Conservation (phyloP, 2,329 filamentous ascomycete species). For the Fusarium circinatum region DNA sequence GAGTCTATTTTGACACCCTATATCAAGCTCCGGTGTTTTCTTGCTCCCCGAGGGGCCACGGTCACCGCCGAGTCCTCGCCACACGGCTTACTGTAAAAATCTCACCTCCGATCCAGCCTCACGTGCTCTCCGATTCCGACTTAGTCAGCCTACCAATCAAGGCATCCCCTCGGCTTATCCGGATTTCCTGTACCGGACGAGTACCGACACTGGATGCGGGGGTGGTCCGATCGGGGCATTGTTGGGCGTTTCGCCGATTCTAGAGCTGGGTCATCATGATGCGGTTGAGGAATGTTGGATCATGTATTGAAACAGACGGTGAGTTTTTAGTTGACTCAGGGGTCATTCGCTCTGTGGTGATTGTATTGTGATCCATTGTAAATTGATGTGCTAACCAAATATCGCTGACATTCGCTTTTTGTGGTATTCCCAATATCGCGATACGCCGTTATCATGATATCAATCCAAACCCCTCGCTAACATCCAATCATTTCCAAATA, state of each 20-base stretch:
- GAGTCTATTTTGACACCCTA: too few relatives aligned
- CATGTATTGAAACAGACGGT: slow-evolving; percentile 1
- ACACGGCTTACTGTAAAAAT: slow-evolving; percentile 8
- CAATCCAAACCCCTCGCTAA: slow-evolving; percentile 1
- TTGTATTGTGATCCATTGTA: not conserved
- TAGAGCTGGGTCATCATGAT: not conserved
- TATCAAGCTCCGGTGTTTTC: too few relatives aligned
- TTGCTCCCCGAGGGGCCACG: not conserved
- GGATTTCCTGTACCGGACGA: slow-evolving; percentile 2
- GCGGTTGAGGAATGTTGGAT: slow-evolving; percentile 25
- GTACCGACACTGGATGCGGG: slow-evolving; percentile 9
- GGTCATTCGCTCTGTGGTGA: not conserved
- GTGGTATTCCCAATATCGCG: not conserved
- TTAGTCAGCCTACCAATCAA: slow-evolving; percentile 2
- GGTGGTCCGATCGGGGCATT: slow-evolving; percentile 4
- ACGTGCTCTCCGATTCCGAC: slow-evolving; percentile 13
- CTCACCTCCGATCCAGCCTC: not conserved
- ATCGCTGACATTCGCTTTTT: not conserved
- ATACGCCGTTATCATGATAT: slow-evolving; percentile 19
- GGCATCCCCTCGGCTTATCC: slow-evolving; percentile 19
- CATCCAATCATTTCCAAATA: not conserved
- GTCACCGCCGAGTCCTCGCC: slow-evolving; percentile 17
- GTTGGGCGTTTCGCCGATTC: not conserved
- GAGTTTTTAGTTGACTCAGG: not conserved
- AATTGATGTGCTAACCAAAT: not conserved